Evolutionary conservation across 2,329 filamentous ascomycete species (phyloP).

Genomic region (Phoma sp.): DNA sequence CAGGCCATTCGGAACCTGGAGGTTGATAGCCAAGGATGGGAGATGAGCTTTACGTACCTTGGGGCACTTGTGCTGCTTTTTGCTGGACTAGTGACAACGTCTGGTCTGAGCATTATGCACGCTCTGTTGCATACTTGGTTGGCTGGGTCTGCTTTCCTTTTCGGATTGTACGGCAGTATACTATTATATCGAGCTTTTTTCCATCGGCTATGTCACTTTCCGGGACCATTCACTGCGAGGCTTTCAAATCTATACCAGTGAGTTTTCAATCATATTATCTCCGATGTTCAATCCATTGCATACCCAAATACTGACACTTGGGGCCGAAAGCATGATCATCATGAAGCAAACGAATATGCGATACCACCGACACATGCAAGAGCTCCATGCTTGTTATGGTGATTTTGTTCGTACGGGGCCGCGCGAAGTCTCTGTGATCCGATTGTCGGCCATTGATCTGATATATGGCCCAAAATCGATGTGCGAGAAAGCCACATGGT

Average conservation of each 20-base stretch:
- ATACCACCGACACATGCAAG: not conserved
- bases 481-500: constrained; percentile 24
- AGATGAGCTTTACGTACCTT: not conserved
- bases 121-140: not conserved
- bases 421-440: constrained; percentile 16
- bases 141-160: not conserved
- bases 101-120: not conserved
- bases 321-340: not conserved
- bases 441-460: constrained; percentile 8
- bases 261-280: not conserved
- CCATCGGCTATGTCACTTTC: constrained; percentile 17
- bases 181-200: constrained; percentile 16
- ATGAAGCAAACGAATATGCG: not conserved
- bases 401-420: constrained; percentile 27
- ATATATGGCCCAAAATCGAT: constrained; percentile 18
- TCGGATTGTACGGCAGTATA: not conserved
- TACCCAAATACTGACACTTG: not conserved
- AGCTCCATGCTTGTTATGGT: constrained; percentile 21
- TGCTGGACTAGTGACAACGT: not conserved
- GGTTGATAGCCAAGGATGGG: not conserved
- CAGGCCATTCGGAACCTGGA: not conserved
- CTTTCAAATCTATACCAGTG: constrained; percentile 16
- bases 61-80: not conserved
- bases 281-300: too few relatives aligned
- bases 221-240: constrained; percentile 16